Percentiles rank a stretch among this genome's conserved stretches.
Evolutionary conservation across 2,329 filamentous ascomycete genomes (phyloP).

Genomic region (Fusarium papillatum): DNA sequence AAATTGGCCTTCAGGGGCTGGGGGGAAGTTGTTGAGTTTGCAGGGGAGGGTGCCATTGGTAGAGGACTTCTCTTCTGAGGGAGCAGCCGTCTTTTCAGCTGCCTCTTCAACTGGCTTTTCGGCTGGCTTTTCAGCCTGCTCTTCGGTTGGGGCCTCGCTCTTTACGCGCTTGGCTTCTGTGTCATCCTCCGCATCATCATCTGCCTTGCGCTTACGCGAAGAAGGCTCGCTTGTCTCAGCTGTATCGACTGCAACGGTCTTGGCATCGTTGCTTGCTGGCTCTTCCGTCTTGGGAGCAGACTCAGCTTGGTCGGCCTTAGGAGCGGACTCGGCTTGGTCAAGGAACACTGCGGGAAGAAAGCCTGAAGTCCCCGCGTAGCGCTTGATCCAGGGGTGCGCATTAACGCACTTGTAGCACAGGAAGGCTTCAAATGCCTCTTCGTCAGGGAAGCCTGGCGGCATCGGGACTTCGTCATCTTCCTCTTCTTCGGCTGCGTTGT

Average conservation of each 20-base stretch:
- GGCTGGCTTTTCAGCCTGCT: neutral
- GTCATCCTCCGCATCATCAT: slow-evolving; percentile 60
- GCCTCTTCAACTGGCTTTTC: neutral
- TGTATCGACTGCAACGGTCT: neutral
- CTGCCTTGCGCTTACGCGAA: slow-evolving; percentile 77
- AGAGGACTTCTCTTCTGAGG: slow-evolving; percentile 32
- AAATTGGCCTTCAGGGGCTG: slow-evolving; percentile 69
- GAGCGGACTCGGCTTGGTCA: slow-evolving; percentile 26
- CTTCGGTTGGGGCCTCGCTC: slow-evolving; percentile 50
- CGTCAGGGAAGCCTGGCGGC: slow-evolving; percentile 88
- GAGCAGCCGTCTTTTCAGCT: neutral
- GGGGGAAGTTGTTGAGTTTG: slow-evolving; percentile 73
- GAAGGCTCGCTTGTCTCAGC: slow-evolving; percentile 7
- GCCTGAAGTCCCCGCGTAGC: slow-evolving; percentile 83
- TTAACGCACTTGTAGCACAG: slow-evolving; percentile 96
- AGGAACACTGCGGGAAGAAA: slow-evolving; percentile 82
- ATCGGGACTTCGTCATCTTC: slow-evolving; percentile 75
- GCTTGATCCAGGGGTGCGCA: slow-evolving; percentile 91
- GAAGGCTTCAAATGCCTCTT: slow-evolving; percentile 91
- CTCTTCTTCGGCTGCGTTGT: slow-evolving; percentile 46
- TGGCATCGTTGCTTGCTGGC: slow-evolving; percentile 1
- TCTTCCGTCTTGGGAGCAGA: slow-evolving; percentile 4
- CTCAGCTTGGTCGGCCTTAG: slow-evolving; percentile 25
- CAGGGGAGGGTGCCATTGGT: slow-evolving; percentile 54
- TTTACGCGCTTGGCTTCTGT: slow-evolving; percentile 66